Conservation (phyloP, 2,329 filamentous ascomycete species). For the Daldinia eschscholtzii region DNA sequence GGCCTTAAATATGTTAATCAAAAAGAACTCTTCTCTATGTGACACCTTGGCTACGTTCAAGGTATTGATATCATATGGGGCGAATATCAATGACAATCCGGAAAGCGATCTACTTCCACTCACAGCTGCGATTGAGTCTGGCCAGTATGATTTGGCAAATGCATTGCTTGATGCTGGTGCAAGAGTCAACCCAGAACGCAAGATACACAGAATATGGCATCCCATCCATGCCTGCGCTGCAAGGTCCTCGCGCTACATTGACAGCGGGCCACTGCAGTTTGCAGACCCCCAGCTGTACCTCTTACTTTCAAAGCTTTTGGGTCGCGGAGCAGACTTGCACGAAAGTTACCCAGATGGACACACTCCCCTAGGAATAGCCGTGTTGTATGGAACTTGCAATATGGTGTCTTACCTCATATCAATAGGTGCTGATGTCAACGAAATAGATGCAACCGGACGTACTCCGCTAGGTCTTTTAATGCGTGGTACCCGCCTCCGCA, state of each 20-base stretch:
- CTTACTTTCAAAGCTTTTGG: slow-evolving; percentile 13
- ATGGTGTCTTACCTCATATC: slow-evolving; percentile 5
- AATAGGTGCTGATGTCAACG: slow-evolving; percentile 10
- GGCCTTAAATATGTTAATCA: background rate
- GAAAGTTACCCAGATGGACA: background rate
- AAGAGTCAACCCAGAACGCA: background rate
- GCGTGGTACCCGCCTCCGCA: too few species aligned
- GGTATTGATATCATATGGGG: slow-evolving; percentile 17
- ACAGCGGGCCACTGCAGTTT: too few species aligned
- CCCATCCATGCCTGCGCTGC: slow-evolving; percentile 1
- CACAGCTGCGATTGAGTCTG: background rate
- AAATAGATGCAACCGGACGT: background rate
- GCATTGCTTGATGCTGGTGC: slow-evolving; percentile 21
- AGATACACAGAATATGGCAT: too few species aligned
- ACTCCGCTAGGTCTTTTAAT: slow-evolving; percentile 11
- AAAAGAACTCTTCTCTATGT: too few species aligned
- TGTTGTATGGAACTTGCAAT: background rate
- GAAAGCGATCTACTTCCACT: background rate
- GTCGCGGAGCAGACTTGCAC: slow-evolving; percentile 19
- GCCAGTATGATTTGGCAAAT: background rate
- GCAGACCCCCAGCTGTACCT: background rate
- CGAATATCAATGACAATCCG: background rate
- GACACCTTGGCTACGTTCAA: background rate
- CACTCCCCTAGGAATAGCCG: slow-evolving; percentile 14
- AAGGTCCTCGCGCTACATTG: too few species aligned